A percentile compares a stretch with the other conserved stretches of the same genome.
Conservation (phyloP, 1,139 yeast genomes). For the Pichia sp. region DNA sequence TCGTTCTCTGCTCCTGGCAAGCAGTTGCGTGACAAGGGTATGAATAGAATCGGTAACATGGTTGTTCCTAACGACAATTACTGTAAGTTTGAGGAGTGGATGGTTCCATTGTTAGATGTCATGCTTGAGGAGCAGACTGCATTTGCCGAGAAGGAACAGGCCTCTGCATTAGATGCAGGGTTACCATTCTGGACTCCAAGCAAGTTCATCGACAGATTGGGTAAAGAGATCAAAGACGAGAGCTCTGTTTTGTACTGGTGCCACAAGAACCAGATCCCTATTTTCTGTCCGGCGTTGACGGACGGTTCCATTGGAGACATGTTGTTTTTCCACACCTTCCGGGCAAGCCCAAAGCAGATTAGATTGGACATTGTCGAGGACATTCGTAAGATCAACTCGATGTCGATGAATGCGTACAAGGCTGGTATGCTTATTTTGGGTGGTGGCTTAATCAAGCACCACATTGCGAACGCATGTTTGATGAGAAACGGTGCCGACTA, state of each 20-base stretch:
- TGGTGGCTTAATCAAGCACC: conserved; percentile 95
- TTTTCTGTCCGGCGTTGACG: conserved; percentile 94
- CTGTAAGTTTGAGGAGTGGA: conserved; percentile 97
- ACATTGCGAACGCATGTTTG: conserved; percentile 93
- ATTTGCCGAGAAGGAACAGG: conserved; percentile 47
- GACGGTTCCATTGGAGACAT: conserved; percentile 99
- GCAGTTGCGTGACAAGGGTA: conserved; percentile 83
- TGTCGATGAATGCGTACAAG: conserved; percentile 91
- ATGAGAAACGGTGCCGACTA: conserved; percentile 99
- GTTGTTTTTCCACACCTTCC: conserved; percentile 97
- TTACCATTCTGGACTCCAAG: conserved; percentile 88
- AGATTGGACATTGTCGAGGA: conserved; percentile 91
- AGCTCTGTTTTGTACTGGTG: conserved; percentile 97
- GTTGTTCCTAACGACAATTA: conserved; percentile 97
- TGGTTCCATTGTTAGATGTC: conserved; percentile 83
- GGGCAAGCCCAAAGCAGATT: conserved; percentile 83
- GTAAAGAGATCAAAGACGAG: conserved; percentile 92
- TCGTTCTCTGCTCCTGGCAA: conserved; percentile 81
- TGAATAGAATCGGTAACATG: conserved; percentile 95
- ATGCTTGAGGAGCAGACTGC: conserved; percentile 87
- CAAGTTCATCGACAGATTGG: conserved; percentile 82
- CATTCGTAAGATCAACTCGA: conserved; percentile 81
- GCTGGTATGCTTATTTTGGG: conserved; percentile 97
- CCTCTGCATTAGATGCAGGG: conserved; percentile 53
- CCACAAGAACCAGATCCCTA: conserved; percentile 90